Evolutionary conservation across 139 green algal species (phyloP).

Genomic region (Chlorella sp.): DNA sequence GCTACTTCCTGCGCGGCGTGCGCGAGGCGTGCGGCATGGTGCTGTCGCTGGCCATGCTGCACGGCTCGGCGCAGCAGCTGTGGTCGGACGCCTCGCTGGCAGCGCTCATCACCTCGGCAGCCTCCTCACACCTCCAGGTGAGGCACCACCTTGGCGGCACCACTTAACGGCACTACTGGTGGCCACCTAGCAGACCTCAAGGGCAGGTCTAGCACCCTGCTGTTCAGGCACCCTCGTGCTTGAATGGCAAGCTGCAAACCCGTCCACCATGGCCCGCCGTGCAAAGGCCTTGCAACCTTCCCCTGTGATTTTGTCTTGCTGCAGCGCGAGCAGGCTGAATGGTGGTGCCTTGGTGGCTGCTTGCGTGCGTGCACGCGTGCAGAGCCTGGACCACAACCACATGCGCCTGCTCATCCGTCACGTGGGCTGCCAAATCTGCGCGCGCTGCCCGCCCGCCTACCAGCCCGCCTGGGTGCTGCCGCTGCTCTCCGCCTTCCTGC

Average conservation of each 20-base stretch:
- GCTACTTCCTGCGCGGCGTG: conserved; percentile 38
- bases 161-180: too few relatives aligned
- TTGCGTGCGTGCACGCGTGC: too few relatives aligned
- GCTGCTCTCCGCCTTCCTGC: conserved; percentile 22
- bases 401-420: conserved; percentile 61
- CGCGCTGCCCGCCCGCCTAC: conserved; percentile 30
- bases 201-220: neutral
- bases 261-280: neutral
- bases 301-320: neutral
- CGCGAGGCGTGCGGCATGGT: conserved; percentile 12
- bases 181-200: too few relatives aligned
- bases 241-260: neutral
- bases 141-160: too few relatives aligned
- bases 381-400: conserved; percentile 44
- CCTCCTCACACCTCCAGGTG: conserved; percentile 7
- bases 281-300: neutral
- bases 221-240: neutral
- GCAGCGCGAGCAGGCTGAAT: too few relatives aligned
- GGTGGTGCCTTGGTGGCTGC: too few relatives aligned
- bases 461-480: conserved; percentile 35
- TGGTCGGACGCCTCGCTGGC: conserved; percentile 11
- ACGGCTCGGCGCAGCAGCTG: neutral
- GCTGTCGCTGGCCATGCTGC: conserved; percentile 6
- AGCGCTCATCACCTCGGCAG: neutral
- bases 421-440: conserved; percentile 41